Base-by-base conservation (phyloP, 768 basidiomycete genomes). In the Ephemerocybe angulata region DNA sequence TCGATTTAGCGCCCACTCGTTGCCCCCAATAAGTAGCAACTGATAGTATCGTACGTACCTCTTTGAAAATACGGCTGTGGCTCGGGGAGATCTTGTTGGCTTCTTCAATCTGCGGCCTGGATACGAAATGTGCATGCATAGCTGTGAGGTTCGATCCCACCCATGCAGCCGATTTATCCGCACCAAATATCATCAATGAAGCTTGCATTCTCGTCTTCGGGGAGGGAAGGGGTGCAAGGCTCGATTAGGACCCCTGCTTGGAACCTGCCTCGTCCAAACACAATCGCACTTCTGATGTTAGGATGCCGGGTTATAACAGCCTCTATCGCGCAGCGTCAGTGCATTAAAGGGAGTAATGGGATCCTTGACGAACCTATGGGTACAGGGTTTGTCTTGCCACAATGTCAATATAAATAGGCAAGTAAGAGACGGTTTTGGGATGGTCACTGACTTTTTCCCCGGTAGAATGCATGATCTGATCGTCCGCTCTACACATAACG, bases 51-150 rank as follows among this genome's bases (percentile, higher is more conserved):
- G 15, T 28, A 37, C 50, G 7, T 53, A 73, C 76, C 66, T 77
- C 77, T 55, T 77, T 78, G 65, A 78, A 78, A 3, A 80, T 60
- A 19, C 76, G 62, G 0, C 76, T 77, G 57, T 79, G 77, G 29
- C 68, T 62, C 7, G 79, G 79, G 0, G 77, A 76, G 49, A 63
- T 70, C 19, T 57, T 57, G 53, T 79, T 81, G 50, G 72, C 63
- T 42, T 68, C 57, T 52, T 78, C 70, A 24, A 59, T 30, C 17
- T 33, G 22, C 40, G 31, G 59, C 59, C 51, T 56, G 17, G 24
- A 17, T n/a, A 24, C 13, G 28, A 31, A 13, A 27, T 15, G 29
- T 3, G 13, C 22, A 15, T 2, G 2, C 2, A 22, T n/a, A 4
- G 41, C 12, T 13, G 7, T 25, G 4, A 24, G 19, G 12, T 27